Evolutionary conservation across 2,329 filamentous ascomycete genomes (phyloP), one percentile per base, ranked within the genome.

Genomic region (Bipolaris victoriae): DNA sequence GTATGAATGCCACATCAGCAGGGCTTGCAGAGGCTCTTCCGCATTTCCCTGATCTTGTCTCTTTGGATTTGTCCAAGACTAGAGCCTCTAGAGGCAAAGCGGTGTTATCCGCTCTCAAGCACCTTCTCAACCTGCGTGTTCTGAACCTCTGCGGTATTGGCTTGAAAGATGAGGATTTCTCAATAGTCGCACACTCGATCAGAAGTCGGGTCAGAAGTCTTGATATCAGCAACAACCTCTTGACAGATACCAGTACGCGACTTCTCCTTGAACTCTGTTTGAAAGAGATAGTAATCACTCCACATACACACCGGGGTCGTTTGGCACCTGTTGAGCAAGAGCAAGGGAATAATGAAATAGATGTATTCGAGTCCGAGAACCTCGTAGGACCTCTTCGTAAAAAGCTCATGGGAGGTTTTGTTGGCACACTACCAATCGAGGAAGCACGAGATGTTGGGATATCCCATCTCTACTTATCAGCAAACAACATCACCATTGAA

Each of bases 401-500:
- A 22, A 73, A 70, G 41, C 61, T 77, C 20, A 74, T 72, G 0
- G 59, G 60, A 36, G 71, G 71, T 1, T 81, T 85, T 40, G 79
- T 83, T 15, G 81, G 81, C 9, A 80, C 81, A 48, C 79, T 85
- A 29, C 80, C 82, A 36, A 80, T 87, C 26, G 84, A 87, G 62
- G 80, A 85, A 61, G 75, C 82, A 1, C 78, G 82, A 20, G 78
- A 82, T 63, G 74, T 77, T 9, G 86, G 86, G 2, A 80, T 87
- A 36, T 87, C 85, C 0, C 85, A 88, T 72, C 73, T 88, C 2
- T 86, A 85, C 64, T 79, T 88, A 13, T 79, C 84, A 3, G 79
- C 80, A 7, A 88, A 88, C 55, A 64, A 75, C 3, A 68, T 88
- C 5, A 85, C 83, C 1, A 79, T 84, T 0, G 83, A 86, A 67